Evolutionary conservation across 768 basidiomycete species (phyloP).

Genomic region (Boletus fagicola): DNA sequence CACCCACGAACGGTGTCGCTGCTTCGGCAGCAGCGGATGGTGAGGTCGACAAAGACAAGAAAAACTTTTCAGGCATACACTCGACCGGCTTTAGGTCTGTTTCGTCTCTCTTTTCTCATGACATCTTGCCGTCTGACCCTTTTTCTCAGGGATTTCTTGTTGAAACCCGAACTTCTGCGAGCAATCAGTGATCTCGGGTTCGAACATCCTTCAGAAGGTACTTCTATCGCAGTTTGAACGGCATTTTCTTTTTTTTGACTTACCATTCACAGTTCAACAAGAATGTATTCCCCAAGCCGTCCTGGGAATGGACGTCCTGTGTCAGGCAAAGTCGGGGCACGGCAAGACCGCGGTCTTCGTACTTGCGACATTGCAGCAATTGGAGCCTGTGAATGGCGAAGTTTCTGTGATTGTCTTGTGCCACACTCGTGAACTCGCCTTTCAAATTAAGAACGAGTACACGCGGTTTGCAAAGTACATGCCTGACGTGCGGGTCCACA

Average conservation of each 20-base stretch:
- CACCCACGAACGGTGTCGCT: constrained; percentile 49
- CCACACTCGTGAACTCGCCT: constrained; percentile 98
- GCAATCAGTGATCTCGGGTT: constrained; percentile 99
- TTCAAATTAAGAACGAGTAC: constrained; percentile 99
- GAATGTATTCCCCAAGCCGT: constrained; percentile 99
- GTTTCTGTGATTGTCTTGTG: constrained; percentile 97
- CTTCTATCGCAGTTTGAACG: neutral
- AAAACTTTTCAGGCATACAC: constrained; percentile 99
- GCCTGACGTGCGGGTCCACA: constrained; percentile 96
- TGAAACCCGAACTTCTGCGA: constrained; percentile 95
- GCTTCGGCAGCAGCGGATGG: constrained; percentile 46
- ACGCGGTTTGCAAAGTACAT: constrained; percentile 99
- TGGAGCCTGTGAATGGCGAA: constrained; percentile 97
- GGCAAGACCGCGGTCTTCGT: constrained; percentile 99
- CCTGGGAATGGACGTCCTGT: constrained; percentile 98
- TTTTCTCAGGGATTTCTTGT: constrained; percentile 80
- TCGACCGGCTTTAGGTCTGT: constrained; percentile 97
- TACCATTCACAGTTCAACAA: constrained; percentile 77
- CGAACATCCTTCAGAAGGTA: constrained; percentile 99
- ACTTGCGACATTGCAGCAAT: constrained; percentile 93
- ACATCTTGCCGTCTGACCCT: constrained; percentile 2
- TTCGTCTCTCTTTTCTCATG: constrained; percentile 6
- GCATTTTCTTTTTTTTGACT: constrained; percentile 1
- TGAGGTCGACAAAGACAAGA: constrained; percentile 78
- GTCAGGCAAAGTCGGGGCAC: constrained; percentile 98